Evolutionary conservation across 305 asterid genomes (phyloP).

Genomic region (Fraxinus nigra): DNA sequence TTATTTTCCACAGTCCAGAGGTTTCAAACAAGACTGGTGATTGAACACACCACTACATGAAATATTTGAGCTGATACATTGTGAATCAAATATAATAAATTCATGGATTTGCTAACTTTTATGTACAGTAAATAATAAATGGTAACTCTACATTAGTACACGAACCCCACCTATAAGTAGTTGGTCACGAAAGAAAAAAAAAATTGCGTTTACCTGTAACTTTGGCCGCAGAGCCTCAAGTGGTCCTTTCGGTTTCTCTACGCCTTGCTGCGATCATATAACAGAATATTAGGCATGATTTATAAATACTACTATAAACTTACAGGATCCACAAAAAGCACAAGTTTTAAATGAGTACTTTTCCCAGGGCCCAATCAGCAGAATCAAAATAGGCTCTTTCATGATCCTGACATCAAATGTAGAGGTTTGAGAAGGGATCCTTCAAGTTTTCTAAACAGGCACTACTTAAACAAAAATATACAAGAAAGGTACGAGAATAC

Average conservation of each 20-base stretch:
- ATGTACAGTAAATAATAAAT: not conserved
- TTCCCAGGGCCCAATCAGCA: conserved; percentile 99
- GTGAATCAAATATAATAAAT: not conserved
- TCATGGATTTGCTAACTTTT: conserved; percentile 7
- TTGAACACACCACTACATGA: not conserved
- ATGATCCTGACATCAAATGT: conserved; percentile 62
- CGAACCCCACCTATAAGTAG: not conserved
- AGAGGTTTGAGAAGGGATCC: conserved; percentile 7
- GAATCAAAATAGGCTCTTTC: conserved; percentile 97
- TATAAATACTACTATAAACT: not conserved
- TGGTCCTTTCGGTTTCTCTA: conserved; percentile 91
- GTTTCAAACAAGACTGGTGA: not conserved
- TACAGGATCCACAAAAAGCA: conserved; percentile 1
- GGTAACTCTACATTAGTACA: not conserved
- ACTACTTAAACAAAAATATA: not conserved
- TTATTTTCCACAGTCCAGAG: not conserved
- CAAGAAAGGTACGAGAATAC: conserved; percentile 28
- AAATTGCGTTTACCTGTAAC: conserved; percentile 61
- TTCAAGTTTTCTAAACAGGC: not conserved
- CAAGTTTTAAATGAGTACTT: conserved; percentile 44
- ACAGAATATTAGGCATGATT: conserved; percentile 1
- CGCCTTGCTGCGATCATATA: conserved; percentile 74
- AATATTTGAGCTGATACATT: not conserved
- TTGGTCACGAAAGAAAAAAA: not conserved
- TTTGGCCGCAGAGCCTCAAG: conserved; percentile 97